Conservation (phyloP, 169 alveolate species). For the Plasmodium ovale region DNA sequence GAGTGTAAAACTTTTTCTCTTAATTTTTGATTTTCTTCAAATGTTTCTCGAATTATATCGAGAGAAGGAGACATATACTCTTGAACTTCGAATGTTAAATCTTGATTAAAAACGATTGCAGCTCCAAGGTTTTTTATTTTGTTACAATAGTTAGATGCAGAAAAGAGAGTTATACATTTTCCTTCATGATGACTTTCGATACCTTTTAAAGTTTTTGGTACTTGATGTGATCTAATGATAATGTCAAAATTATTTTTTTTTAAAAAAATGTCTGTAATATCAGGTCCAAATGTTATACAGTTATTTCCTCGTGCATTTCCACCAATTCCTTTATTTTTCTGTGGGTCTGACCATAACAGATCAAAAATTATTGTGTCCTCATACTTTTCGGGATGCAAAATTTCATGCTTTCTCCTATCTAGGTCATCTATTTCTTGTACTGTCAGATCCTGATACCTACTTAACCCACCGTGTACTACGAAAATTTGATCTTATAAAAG, state of each 20-base stretch:
- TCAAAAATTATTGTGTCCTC: constrained; percentile 92
- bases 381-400: constrained; percentile 88
- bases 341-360: constrained; percentile 94
- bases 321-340: constrained; percentile 87
- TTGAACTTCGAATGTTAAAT: constrained; percentile 88
- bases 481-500: constrained; percentile 74
- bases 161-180: constrained; percentile 90
- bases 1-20: constrained; percentile 76
- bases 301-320: constrained; percentile 91
- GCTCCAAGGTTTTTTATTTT: constrained; percentile 92
- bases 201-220: constrained; percentile 91
- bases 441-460: constrained; percentile 89
- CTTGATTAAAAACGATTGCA: constrained; percentile 85
- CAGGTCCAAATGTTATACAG: constrained; percentile 94
- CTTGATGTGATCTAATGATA: constrained; percentile 93
- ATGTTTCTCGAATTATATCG: constrained; percentile 82
- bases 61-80: constrained; percentile 91
- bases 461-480: constrained; percentile 93
- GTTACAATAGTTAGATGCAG: constrained; percentile 94
- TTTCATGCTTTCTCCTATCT: constrained; percentile 90
- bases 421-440: constrained; percentile 87
- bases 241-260: constrained; percentile 89
- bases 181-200: constrained; percentile 91
- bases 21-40: constrained; percentile 79
- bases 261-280: constrained; percentile 90